Base-by-base conservation (phyloP, 2,329 filamentous ascomycete species). In the Periconia sp. region DNA sequence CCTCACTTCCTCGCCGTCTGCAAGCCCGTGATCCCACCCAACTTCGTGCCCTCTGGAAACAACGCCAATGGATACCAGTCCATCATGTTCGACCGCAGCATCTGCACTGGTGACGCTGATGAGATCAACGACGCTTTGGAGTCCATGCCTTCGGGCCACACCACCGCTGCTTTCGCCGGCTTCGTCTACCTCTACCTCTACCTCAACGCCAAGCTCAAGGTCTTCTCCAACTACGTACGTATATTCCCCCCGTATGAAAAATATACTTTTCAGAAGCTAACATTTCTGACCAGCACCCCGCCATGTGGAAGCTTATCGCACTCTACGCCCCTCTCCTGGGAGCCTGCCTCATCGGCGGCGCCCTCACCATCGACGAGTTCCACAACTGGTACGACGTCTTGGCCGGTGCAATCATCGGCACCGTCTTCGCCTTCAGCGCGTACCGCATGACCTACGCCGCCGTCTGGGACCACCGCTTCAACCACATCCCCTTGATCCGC, bases 351-450 rank as follows among this genome's bases (percentile, higher is more conserved):
- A 89, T 91, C 42, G 87, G 82, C 1, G 87, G 87, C 6, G 83
- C 86, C 0, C 74, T 91, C 10, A 89, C 86, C 0, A 89, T 91
- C 52, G 76, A 91, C 59, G 84, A 89, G 67, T 89, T 80, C 68
- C 88, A 92, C 74, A 86, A 91, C 73, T 89, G 86, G 85, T 90
- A 90, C 56, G 88, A 91, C 52, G 77, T 89, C n/a, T 53, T 89
- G 0, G 85, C 84, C 0, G 88, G 87, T 6, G 86, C 81, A 0
- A 66, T 82, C 41, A 88, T 90, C 44, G 88, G 87, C 2, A 85
- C 82, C 1, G 66, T 83, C 54, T 83, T 89, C 73, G 87, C 87
- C 0, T 85, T 89, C 62, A 82, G 80, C 1, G 69, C 81, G 0
- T 90, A 89, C 68, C 77, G 87, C 50, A 88, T 88, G 85, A 80